Base-by-base conservation (phyloP, 805 yeast species). In the Candida nanaspora region DNA sequence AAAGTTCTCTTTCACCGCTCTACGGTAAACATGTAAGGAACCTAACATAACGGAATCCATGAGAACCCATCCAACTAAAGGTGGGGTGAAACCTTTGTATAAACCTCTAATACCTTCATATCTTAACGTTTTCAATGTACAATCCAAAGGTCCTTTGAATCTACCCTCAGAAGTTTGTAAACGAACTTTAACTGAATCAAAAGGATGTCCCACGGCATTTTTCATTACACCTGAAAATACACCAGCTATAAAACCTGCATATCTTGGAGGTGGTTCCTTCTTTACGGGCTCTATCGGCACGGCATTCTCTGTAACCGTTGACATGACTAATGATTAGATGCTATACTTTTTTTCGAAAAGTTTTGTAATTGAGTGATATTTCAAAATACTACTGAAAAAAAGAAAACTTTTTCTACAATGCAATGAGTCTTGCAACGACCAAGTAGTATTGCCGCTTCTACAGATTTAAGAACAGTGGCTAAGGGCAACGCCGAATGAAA, bases 1-100 rank as follows among this genome's bases (percentile, higher is more conserved):
- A 14, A 85, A 60, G 47, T 74, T 69, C 18, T 79, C 82, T 53
- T 81, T 81, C 45, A 86, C 66, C 15, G 80, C 61, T 45, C 85
- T 63, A 48, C 89, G 66, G 59, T 88, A 88, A 44, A 82, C 75
- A 51, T 86, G 93, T 41, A 87, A 65, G 6, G 93, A 82, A 1
- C 96, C 96, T 46, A 88, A 68, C 86, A 88, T 84, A 38, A 86
- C 86, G 3, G 89, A 79, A 56, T 88, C 97, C 96, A 88, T 88
- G 46, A 84, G 61, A 50, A 88, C 86, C 96, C 96, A 88, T 0
- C 96, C 97, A 18, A 86, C 77, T 48, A 88, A 68, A 1, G 96
- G 96, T 4, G 97, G 96, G 0, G 95, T 86, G 48, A 88, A 86
- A 0, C 97, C 97, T 50, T 87, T 78, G 57, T 86, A 88, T 41